Percentiles rank a stretch among this genome's conserved stretches.
Conservation (phyloP, 2,329 filamentous ascomycete species). For the Plectosphaerella plurivora region DNA sequence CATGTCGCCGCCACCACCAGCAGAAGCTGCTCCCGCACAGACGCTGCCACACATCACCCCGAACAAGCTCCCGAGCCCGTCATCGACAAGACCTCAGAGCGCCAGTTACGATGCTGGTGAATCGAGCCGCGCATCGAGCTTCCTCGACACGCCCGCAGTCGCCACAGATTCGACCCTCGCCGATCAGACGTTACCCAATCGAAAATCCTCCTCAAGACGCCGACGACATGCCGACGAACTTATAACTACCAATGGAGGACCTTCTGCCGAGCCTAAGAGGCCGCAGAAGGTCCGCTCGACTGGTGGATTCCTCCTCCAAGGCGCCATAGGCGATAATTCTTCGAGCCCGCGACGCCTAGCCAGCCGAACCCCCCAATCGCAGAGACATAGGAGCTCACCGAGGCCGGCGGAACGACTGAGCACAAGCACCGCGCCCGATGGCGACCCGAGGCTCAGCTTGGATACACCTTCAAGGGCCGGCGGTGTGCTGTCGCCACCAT, state of each 20-base stretch:
- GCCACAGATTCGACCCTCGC: conserved; percentile 11
- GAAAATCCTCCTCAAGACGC: conserved; percentile 4
- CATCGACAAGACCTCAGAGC: conserved; percentile 20
- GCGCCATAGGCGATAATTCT: conserved; percentile 27
- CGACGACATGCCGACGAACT: conserved; percentile 12
- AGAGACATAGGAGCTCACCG: conserved; percentile 6
- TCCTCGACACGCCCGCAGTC: conserved; percentile 13
- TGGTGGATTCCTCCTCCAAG: conserved; percentile 48
- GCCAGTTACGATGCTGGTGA: conserved; percentile 39
- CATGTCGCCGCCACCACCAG: conserved; percentile 12
- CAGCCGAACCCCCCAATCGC: conserved; percentile 12
- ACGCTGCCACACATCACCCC: conserved; percentile 9
- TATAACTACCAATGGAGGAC: conserved; percentile 10
- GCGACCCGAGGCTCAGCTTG: conserved; percentile 1
- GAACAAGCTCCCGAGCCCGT: conserved; percentile 7
- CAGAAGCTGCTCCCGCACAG: background rate
- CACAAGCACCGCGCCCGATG: conserved; percentile 7
- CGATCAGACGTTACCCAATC: conserved; percentile 3
- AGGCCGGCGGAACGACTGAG: conserved; percentile 5
- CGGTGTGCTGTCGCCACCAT: conserved; percentile 4
- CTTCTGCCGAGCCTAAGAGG: conserved; percentile 14
- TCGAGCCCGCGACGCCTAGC: conserved; percentile 21
- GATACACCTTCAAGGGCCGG: conserved; percentile 4
- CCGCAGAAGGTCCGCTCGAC: conserved; percentile 37
- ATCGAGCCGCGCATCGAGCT: conserved; percentile 32